Base-by-base conservation (phyloP, 2,329 filamentous ascomycete species). In the Trichothecium sympodiale region DNA sequence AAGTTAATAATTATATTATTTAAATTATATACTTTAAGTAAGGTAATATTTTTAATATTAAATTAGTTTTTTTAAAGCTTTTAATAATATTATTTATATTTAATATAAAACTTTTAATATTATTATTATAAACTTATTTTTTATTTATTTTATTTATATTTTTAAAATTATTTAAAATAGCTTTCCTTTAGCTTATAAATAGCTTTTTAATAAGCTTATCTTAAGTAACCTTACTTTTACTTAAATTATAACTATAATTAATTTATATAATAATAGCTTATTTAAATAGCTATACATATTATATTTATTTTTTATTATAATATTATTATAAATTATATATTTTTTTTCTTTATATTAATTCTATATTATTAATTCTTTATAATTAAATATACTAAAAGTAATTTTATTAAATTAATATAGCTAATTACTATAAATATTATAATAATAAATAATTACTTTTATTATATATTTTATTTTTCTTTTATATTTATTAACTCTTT, bases 11-110 rank as follows among this genome's bases (percentile, higher is more conserved):
- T 31, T 28, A 27, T 35, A 12, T 5, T 26, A 10, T 16, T 8
- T 28, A 35, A 25, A 30, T 18, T 31, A 20, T 18, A 35, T 10
- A 35, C 5, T 7, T 13, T n/a, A n/a, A 16, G 10, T 14, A 25
- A 27, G 10, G n/a, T 14, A 14, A n/a, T n/a, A 3, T 26, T 34
- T n/a, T 7, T 5, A 28, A 2, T 14, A 15, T 4, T 14, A 35
- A 28, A 16, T n/a, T 17, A 35, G n/a, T 17, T 33, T 33, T 14
- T 17, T 18, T 10, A 17, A 33, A 18, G 17, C 17, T 33, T 9
- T 18, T 18, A 29, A 36, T 30, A 23, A 36, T 36, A 29, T 29
- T 10, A 14, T 29, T 16, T 29, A n/a, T n/a, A n/a, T n/a, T n/a
- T n/a, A n/a, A n/a, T n/a, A n/a, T n/a, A n/a, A n/a, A n/a, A n/a